Percentiles rank a stretch among this genome's conserved stretches.
Evolutionary conservation across 2,329 filamentous ascomycete genomes (phyloP).

Genomic region (Fusarium anthophilum): DNA sequence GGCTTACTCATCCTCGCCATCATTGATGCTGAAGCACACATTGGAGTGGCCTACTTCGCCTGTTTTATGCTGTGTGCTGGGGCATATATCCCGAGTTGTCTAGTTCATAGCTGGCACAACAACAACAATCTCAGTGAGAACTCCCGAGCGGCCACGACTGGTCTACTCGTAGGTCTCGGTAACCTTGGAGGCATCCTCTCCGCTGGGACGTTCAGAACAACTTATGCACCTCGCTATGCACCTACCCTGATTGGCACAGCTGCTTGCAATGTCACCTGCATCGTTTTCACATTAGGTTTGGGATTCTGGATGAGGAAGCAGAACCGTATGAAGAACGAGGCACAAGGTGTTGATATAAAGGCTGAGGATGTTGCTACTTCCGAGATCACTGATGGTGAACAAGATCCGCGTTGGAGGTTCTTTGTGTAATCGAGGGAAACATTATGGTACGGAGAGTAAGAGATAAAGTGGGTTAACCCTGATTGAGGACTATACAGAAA

Average conservation of each 20-base stretch:
- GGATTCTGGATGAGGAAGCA: conserved; percentile 10
- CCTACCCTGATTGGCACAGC: conserved; percentile 58
- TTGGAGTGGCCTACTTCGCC: conserved; percentile 59
- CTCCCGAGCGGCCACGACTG: conserved; percentile 57
- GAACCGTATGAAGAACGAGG: not conserved
- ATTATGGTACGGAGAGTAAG: fast-evolving
- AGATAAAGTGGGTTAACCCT: fast-evolving
- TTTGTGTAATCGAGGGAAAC: not conserved
- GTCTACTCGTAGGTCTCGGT: conserved; percentile 57
- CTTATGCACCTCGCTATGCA: conserved; percentile 59
- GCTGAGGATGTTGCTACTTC: not conserved
- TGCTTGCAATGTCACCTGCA: conserved; percentile 34
- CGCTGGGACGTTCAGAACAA: conserved; percentile 55
- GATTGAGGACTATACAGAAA: not conserved
- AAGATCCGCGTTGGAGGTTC: not conserved
- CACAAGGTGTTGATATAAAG: not conserved
- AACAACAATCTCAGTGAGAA: conserved; percentile 63
- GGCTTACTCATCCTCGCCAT: not conserved
- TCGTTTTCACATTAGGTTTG: conserved; percentile 28
- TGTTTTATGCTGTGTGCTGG: conserved; percentile 58
- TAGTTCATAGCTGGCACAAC: conserved; percentile 62
- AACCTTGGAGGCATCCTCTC: conserved; percentile 60
- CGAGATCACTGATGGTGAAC: not conserved
- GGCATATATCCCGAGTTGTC: conserved; percentile 56
- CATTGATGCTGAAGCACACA: not conserved